phyloP scores from a whole-genome alignment of 345 rosid species.

The Dovyalis caffra region DNA sequence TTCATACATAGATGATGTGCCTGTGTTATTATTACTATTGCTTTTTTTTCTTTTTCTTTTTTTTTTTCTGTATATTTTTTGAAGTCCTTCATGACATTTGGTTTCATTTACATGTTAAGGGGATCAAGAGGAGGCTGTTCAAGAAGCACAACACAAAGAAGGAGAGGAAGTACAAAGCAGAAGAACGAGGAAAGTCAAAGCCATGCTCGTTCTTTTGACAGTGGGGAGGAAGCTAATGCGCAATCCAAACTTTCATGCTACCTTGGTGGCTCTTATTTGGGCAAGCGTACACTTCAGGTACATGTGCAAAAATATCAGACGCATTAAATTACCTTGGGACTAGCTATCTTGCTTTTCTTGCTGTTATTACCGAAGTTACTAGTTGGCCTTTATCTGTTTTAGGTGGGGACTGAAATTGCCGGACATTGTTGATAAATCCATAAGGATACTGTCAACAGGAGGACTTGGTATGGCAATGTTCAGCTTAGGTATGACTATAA shows the following conservation, averaged over 20 bases:
- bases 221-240: slow-evolving; percentile 64
- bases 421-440: slow-evolving; percentile 57
- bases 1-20: background rate
- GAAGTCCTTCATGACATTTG: background rate
- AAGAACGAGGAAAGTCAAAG: slow-evolving; percentile 39
- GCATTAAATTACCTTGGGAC: too few species aligned
- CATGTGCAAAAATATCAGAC: background rate
- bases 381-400: slow-evolving; percentile 8
- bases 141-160: slow-evolving; percentile 51
- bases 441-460: slow-evolving; percentile 65
- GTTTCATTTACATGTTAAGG: slow-evolving; percentile 18
- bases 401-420: slow-evolving; percentile 75
- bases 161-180: slow-evolving; percentile 40
- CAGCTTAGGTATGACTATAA: slow-evolving; percentile 66
- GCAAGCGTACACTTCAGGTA: slow-evolving; percentile 79
- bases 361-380: background rate
- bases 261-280: slow-evolving; percentile 68
- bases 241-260: slow-evolving; percentile 84
- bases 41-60: too few species aligned
- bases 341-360: too few species aligned
- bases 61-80: background rate
- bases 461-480: slow-evolving; percentile 98
- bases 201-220: slow-evolving; percentile 45
- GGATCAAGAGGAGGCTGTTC: slow-evolving; percentile 37
- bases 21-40: too few species aligned